Conservation (phyloP, 2,329 filamentous ascomycete species). For the Diaporthe humulicola region DNA sequence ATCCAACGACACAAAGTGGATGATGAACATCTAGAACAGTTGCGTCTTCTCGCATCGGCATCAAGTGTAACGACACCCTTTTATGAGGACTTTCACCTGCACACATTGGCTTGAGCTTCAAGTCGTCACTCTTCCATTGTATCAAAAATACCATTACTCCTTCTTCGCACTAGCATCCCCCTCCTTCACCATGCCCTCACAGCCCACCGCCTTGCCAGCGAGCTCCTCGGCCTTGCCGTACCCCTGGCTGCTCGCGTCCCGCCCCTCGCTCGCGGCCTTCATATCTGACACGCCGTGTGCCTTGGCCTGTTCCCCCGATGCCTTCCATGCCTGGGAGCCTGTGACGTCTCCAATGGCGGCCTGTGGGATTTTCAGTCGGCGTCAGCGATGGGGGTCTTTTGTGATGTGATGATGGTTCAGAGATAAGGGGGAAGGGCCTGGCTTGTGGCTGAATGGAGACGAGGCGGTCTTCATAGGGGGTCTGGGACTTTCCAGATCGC, state of each 20-base stretch:
- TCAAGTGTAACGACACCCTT: background rate
- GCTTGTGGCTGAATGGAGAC: background rate
- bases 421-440: no score
- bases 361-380: slow-evolving; percentile 50
- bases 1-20: no score
- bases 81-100: no score
- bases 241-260: slow-evolving; percentile 66
- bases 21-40: no score
- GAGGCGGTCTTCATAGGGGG: background rate
- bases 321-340: slow-evolving; percentile 73
- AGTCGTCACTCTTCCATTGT: background rate
- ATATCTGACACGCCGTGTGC: slow-evolving; percentile 71
- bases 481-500: background rate
- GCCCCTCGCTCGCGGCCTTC: slow-evolving; percentile 70
- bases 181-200: slow-evolving; percentile 78
- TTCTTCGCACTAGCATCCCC: slow-evolving; percentile 64
- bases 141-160: slow-evolving; percentile 11
- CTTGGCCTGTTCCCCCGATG: slow-evolving; percentile 75
- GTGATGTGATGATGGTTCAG: background rate
- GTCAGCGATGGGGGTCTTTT: background rate
- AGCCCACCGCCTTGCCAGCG: slow-evolving; percentile 73
- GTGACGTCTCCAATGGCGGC: slow-evolving; percentile 72
- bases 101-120: background rate
- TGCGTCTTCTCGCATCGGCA: no score
- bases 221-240: slow-evolving; percentile 75